Evolutionary conservation across 2,329 filamentous ascomycete genomes (phyloP), one percentile per base, ranked within the genome.

Genomic region (Chrysoporthe deuterocubensis): DNA sequence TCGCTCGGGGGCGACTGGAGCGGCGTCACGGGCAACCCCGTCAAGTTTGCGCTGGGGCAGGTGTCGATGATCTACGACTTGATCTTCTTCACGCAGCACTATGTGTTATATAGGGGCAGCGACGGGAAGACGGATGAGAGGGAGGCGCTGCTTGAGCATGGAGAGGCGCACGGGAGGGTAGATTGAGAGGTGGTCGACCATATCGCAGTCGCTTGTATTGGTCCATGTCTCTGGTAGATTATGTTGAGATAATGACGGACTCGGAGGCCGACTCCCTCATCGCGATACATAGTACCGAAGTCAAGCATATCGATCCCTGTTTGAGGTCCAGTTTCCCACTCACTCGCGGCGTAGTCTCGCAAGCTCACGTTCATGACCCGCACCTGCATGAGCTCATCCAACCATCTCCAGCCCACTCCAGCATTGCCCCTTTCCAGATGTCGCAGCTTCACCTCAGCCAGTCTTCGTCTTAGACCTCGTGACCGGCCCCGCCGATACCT

Each of bases 21-120:
- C 60, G 96, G 95, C 32, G 84, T 98, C 67, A 94, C 90, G 0
- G 95, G 94, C 1, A 98, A 98, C 77, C 93, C 94, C 0, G 90
- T 96, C 73, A 99, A 98, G 81, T 89, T 98, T 68, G 89, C 90
- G 2, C 84, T 98, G 54, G 92, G 92, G 16, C 95, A 97, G 75
- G 88, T 97, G 58, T 93, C 90, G 67, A 90, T 98, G 73, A 77
- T 92, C 2, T 98, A 97, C 77, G 95, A 98, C 76, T 71, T 91
- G 43, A 83, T 97, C 61, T 98, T 98, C 76, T 90, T 98, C 63
- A 75, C 86, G 4, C 96, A 99, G 81, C 96, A 98, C 79, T 98
- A 94, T 74, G 81, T 94, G 46, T 78, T 97, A 26, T 98, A 97
- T 76, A 76, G 76, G 18, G 75, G 75, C 7, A 69, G 70, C 4